These are phyloP conservation scores for Taiwanofungus camphoratus DNA, from an alignment of 1,284 basidiomycete genomes.

Conservation along the genomic window DNA sequence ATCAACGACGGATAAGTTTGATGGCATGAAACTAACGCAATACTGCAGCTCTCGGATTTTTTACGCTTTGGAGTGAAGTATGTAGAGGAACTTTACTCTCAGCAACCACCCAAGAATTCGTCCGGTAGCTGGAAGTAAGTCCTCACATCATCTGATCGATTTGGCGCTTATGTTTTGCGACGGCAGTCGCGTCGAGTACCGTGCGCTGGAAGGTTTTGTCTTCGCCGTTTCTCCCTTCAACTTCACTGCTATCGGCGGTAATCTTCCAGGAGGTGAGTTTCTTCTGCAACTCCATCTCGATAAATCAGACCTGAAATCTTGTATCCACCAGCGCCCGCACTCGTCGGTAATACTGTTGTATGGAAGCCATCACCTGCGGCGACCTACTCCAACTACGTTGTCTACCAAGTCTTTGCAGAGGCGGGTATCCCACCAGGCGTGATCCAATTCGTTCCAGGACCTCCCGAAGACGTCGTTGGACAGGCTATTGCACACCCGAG, in stretches of 20 bases:
- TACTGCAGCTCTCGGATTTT: conserved; percentile 87
- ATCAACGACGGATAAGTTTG: no score
- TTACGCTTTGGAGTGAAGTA: conserved; percentile 96
- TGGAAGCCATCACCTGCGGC: conserved; percentile 99
- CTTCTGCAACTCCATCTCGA: conserved; percentile 1
- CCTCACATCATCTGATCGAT: neutral
- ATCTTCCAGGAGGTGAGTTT: conserved; percentile 68
- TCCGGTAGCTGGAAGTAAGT: conserved; percentile 91
- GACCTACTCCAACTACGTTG: conserved; percentile 92
- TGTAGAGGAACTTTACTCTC: conserved; percentile 90
- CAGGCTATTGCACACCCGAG: conserved; percentile 75
- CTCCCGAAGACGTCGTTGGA: conserved; percentile 75
- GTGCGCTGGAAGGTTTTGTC: conserved; percentile 95
- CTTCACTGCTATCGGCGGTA: conserved; percentile 96
- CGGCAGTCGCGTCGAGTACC: conserved; percentile 86
- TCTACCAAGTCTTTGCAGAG: conserved; percentile 89
- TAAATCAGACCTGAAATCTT: conserved; percentile 1
- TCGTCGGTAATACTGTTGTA: conserved; percentile 92
- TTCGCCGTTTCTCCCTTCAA: conserved; percentile 98
- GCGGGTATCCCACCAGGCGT: conserved; percentile 93
- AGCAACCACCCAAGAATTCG: conserved; percentile 87
- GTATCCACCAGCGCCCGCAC: conserved; percentile 63
- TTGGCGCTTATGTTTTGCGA: neutral
- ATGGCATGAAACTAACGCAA: no score
- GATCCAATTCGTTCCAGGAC: conserved; percentile 94